Evolutionary conservation across 2,329 filamentous ascomycete genomes (phyloP).

Genomic region (Rhynchosporium secalis): DNA sequence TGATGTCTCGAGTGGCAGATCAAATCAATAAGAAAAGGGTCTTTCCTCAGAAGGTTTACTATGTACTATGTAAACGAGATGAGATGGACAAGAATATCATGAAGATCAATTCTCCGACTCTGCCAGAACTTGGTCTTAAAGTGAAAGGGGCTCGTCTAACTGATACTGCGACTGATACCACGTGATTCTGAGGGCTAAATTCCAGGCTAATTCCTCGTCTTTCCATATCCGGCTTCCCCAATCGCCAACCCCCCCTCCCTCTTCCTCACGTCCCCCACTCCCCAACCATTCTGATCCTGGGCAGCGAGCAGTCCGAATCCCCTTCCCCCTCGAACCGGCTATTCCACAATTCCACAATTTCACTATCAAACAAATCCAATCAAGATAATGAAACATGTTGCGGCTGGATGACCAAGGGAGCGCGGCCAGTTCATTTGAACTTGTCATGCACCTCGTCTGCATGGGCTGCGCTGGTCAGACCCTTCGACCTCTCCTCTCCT

Average conservation of each 20-base stretch:
- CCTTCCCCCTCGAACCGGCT: too few relatives aligned
- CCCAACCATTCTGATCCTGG: too few relatives aligned
- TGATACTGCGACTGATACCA: not conserved
- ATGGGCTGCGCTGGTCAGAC: slow-evolving; percentile 3
- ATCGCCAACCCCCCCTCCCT: not conserved
- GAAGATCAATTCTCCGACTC: too few relatives aligned
- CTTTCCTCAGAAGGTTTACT: too few relatives aligned
- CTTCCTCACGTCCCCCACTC: not conserved
- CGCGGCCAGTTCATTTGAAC: too few relatives aligned
- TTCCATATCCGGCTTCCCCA: not conserved
- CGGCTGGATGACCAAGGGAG: slow-evolving; percentile 4
- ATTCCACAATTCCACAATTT: not conserved
- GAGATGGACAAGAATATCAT: too few relatives aligned
- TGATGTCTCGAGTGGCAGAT: too few relatives aligned
- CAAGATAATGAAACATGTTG: not conserved
- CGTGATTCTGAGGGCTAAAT: not conserved
- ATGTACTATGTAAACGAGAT: not conserved
- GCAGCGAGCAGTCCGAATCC: too few relatives aligned
- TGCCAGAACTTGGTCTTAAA: too few relatives aligned
- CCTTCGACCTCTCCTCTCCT: not conserved
- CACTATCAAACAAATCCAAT: not conserved
- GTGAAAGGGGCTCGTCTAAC: slow-evolving; percentile 3
- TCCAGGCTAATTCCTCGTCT: not conserved
- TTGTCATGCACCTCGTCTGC: slow-evolving; percentile 22
- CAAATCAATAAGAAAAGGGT: too few relatives aligned